A percentile compares a stretch with the other conserved stretches of the same genome.
Conservation (phyloP, 2,329 filamentous ascomycete genomes). For the Epichloe uncinata region DNA sequence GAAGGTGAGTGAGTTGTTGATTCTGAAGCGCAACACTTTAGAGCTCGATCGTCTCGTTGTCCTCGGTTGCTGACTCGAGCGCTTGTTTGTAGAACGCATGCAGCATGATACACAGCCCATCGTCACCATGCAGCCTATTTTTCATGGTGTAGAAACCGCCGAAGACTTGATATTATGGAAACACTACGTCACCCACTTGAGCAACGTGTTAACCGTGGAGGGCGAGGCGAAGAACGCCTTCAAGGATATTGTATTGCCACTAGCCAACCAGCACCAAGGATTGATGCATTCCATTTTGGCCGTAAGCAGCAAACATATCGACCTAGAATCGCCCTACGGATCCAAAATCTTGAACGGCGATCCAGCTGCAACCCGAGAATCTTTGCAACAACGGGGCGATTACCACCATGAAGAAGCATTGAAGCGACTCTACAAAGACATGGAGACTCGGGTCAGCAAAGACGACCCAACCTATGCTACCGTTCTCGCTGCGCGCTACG, state of each 20-base stretch:
- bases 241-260: constrained; percentile 68
- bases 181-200: constrained; percentile 70
- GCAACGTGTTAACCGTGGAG: constrained; percentile 69
- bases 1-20: constrained; percentile 38
- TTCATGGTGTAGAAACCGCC: constrained; percentile 67
- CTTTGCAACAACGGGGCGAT: constrained; percentile 36
- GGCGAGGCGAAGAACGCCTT: constrained; percentile 74
- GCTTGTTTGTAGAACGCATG: constrained; percentile 28
- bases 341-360: constrained; percentile 37
- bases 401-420: constrained; percentile 44
- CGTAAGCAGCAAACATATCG: constrained; percentile 65
- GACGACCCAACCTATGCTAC: constrained; percentile 31
- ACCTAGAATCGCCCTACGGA: constrained; percentile 44
- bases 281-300: constrained; percentile 86
- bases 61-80: neutral
- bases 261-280: constrained; percentile 66
- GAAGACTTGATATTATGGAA: constrained; percentile 71
- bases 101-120: constrained; percentile 35
- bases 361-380: constrained; percentile 30
- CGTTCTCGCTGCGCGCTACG: constrained; percentile 41
- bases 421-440: constrained; percentile 35
- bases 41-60: neutral
- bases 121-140: constrained; percentile 51
- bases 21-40: neutral
- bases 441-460: constrained; percentile 27